Percentiles rank a stretch among this genome's conserved stretches.
These are phyloP conservation scores for Aspergillus panamensis DNA, from an alignment of 495 filamentous ascomycete species.

Conservation along the genomic window DNA sequence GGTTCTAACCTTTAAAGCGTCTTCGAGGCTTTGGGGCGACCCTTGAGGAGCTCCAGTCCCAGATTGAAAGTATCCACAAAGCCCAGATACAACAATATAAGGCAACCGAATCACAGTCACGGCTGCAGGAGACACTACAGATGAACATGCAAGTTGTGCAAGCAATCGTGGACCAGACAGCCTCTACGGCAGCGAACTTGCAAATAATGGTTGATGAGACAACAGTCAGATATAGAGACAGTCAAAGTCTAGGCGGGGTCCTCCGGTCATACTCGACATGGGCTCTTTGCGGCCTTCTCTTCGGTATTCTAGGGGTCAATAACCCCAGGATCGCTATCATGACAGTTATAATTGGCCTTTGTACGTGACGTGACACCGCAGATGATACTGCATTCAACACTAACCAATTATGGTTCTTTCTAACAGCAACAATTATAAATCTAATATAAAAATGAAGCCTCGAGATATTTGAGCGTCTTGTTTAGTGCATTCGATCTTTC, in stretches of 20 bases:
- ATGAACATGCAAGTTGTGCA: conserved; percentile 35
- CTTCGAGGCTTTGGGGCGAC: conserved; percentile 34
- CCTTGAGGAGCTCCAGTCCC: conserved; percentile 35
- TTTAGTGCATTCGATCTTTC: background rate
- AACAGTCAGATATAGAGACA: conserved; percentile 30
- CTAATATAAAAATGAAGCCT: background rate
- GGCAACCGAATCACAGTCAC: conserved; percentile 30
- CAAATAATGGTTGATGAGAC: conserved; percentile 42
- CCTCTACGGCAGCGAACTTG: conserved; percentile 38
- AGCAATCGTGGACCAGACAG: conserved; percentile 37
- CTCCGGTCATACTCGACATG: conserved; percentile 26
- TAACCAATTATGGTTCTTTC: background rate
- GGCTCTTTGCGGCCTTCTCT: conserved; percentile 25
- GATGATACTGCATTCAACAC: background rate
- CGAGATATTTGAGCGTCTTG: background rate
- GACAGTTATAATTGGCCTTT: conserved; percentile 22
- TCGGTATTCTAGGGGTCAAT: conserved; percentile 26
- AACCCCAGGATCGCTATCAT: conserved; percentile 23
- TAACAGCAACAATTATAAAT: background rate
- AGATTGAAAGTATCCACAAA: conserved; percentile 34
- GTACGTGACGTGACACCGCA: conserved; percentile 10
- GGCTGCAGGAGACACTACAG: conserved; percentile 34
- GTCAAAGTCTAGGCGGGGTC: conserved; percentile 23
- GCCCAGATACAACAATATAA: conserved; percentile 40
- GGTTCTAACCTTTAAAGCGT: conserved; percentile 32